These are phyloP conservation scores for Talaromyces sp. DNA, from an alignment of 2,329 filamentous ascomycete species.

Conservation along the genomic window DNA sequence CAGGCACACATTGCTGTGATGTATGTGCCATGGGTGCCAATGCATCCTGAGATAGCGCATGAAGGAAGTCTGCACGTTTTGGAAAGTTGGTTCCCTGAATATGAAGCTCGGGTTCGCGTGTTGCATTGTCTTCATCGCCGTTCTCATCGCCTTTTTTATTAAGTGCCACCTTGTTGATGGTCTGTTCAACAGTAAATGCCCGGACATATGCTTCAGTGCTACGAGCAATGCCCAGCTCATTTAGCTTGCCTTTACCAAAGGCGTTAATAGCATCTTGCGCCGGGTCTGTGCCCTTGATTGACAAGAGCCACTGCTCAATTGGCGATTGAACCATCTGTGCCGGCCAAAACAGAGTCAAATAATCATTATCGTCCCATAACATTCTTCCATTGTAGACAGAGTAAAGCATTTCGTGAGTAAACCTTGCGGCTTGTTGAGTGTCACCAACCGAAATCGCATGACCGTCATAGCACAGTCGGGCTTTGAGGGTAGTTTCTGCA, in stretches of 20 bases:
- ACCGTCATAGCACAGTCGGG: constrained; percentile 14
- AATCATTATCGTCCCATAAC: constrained; percentile 14
- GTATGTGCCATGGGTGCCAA: constrained; percentile 17
- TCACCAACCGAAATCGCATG: constrained; percentile 1
- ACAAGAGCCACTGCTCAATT: constrained; percentile 17
- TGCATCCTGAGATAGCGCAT: constrained; percentile 16
- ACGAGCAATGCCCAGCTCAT: constrained; percentile 18
- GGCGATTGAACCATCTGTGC: constrained; percentile 2
- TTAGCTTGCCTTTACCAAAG: background rate
- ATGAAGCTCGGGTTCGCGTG: constrained; percentile 15
- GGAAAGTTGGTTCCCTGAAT: constrained; percentile 25
- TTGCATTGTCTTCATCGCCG: background rate
- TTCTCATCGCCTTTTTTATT: constrained; percentile 4
- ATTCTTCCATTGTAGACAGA: constrained; percentile 18
- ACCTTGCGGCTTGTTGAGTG: constrained; percentile 11
- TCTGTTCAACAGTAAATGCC: constrained; percentile 17
- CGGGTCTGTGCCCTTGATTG: constrained; percentile 13
- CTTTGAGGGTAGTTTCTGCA: constrained; percentile 17
- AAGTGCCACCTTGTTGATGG: constrained; percentile 12
- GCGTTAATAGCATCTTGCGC: background rate
- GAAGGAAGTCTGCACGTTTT: constrained; percentile 31
- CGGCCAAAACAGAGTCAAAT: constrained; percentile 20
- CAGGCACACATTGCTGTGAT: constrained; percentile 15
- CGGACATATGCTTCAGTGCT: constrained; percentile 12
- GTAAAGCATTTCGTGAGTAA: constrained; percentile 18